These are phyloP conservation scores for Ogataea philodendri DNA, from an alignment of 805 yeast species.

Conservation along the genomic window DNA sequence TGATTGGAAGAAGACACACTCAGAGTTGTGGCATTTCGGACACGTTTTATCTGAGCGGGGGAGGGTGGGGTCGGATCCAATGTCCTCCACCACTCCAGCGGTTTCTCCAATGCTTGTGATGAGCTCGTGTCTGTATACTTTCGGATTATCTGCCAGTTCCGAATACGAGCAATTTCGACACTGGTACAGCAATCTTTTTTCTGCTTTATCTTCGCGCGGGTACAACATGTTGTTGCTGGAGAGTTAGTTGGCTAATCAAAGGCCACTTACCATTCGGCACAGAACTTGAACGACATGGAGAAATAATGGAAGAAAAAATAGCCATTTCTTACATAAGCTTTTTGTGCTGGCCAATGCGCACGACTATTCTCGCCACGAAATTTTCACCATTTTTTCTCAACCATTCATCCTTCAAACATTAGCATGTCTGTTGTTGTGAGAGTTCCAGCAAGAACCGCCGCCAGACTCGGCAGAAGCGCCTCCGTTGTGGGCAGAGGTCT, in stretches of 20 bases:
- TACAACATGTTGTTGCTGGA: conserved; percentile 91
- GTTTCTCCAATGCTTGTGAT: conserved; percentile 91
- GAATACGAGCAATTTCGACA: conserved; percentile 95
- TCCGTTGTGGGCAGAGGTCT: conserved; percentile 44
- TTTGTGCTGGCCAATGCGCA: conserved; percentile 1
- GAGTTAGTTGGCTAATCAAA: conserved; percentile 2
- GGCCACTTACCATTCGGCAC: conserved; percentile 68
- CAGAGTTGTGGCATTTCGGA: conserved; percentile 81
- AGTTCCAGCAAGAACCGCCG: conserved; percentile 23
- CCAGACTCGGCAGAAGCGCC: conserved; percentile 21
- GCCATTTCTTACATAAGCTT: conserved; percentile 5
- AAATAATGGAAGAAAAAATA: conserved; percentile 7
- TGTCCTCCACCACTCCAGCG: conserved; percentile 95
- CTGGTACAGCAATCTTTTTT: conserved; percentile 73
- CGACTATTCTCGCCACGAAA: conserved; percentile 11
- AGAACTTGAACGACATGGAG: conserved; percentile 76
- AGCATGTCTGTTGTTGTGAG: conserved; percentile 19
- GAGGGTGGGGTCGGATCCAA: conserved; percentile 95
- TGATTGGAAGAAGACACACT: conserved; percentile 94
- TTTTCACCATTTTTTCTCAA: conserved; percentile 9
- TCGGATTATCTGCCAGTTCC: conserved; percentile 83
- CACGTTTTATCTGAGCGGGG: conserved; percentile 95
- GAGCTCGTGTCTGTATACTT: conserved; percentile 89
- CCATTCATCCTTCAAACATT: conserved; percentile 1
- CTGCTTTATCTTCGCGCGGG: conserved; percentile 90